These are phyloP conservation scores for Panicum virgatum DNA, from an alignment of 202 grass and related monocot species.

Conservation along the genomic window DNA sequence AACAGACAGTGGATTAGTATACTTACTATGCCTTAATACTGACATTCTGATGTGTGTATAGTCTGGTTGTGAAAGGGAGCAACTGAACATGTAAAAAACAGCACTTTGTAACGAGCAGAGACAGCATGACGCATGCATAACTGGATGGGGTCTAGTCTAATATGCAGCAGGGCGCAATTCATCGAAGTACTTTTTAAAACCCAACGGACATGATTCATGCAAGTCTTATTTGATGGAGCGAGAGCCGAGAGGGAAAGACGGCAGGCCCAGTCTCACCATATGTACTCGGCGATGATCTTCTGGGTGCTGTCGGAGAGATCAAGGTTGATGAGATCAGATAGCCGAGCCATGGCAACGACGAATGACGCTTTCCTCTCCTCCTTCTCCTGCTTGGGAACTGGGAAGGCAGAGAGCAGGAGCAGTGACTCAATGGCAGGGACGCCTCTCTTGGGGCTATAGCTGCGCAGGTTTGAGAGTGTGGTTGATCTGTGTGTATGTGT, in stretches of 20 bases:
- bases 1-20: conserved; percentile 22
- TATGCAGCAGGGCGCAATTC: no score
- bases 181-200: no score
- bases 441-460: background rate
- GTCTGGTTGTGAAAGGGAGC: no score
- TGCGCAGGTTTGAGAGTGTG: background rate
- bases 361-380: background rate
- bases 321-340: conserved; percentile 58
- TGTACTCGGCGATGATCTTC: conserved; percentile 81
- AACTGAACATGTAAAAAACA: no score
- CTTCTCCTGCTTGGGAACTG: background rate
- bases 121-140: no score
- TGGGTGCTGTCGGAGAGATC: conserved; percentile 55
- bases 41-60: background rate
- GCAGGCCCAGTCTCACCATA: conserved; percentile 51
- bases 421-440: conserved; percentile 3
- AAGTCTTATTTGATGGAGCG: no score
- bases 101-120: no score
- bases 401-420: background rate
- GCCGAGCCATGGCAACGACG: conserved; percentile 43
- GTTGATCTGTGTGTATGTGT: background rate
- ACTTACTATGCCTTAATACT: background rate
- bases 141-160: no score
- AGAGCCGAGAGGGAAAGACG: background rate
- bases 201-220: no score